Percentiles rank a stretch among this genome's conserved stretches.
These are phyloP conservation scores for Arachis hypogaea DNA, from an alignment of 306 rosid species.

Conservation along the genomic window DNA sequence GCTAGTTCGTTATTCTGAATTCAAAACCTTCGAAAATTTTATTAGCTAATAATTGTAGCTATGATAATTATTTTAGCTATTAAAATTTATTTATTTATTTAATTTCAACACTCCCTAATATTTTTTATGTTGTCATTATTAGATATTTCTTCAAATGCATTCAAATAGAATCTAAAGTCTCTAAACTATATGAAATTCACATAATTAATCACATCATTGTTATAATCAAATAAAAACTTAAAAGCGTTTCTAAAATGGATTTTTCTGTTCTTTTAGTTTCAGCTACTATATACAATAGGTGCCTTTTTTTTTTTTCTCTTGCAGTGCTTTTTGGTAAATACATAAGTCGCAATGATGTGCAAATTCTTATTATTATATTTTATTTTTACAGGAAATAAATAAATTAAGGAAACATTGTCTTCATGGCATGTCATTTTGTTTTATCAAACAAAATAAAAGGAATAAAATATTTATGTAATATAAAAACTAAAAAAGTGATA, in stretches of 20 bases:
- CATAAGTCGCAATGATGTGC: background rate
- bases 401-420: background rate
- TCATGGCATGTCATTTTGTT: conserved; percentile 35
- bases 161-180: background rate
- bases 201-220: background rate
- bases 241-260: too few relatives aligned
- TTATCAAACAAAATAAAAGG: conserved; percentile 40
- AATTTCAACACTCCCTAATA: background rate
- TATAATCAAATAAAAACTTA: background rate
- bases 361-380: background rate
- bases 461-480: background rate
- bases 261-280: too few relatives aligned
- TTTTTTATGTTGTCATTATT: conserved; percentile 6
- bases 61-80: too few relatives aligned
- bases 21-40: too few relatives aligned
- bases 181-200: background rate
- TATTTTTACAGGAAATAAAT: background rate
- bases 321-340: conserved; percentile 2
- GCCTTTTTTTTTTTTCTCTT: background rate
- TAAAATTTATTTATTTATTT: background rate
- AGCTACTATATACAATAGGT: too few relatives aligned
- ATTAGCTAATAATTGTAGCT: too few relatives aligned
- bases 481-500: background rate
- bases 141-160: background rate
- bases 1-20: too few relatives aligned